These are phyloP conservation scores for Thozetella sp. DNA, from an alignment of 495 filamentous ascomycete species.

Conservation along the genomic window DNA sequence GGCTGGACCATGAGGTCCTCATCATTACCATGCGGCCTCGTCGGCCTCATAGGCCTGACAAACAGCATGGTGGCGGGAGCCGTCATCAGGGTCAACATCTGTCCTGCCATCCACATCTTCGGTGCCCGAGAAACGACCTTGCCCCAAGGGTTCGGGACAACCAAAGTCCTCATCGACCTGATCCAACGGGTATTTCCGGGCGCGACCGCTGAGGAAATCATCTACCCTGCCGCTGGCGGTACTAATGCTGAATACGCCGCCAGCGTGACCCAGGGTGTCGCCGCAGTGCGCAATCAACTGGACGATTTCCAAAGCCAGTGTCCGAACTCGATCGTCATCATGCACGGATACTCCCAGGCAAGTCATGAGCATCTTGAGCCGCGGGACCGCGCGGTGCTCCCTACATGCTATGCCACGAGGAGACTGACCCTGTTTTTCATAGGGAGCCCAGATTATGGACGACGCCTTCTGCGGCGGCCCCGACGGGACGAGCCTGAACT, in stretches of 20 bases:
- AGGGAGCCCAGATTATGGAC: constrained; percentile 64
- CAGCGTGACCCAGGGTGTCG: constrained; percentile 48
- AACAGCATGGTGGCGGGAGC: background rate
- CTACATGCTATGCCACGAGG: no score
- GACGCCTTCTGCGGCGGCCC: constrained; percentile 62
- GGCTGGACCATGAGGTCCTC: background rate
- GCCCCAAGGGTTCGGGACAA: constrained; percentile 53
- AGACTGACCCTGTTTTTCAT: no score
- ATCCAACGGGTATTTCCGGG: constrained; percentile 47
- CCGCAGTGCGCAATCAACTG: constrained; percentile 53
- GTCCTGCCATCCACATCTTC: constrained; percentile 56
- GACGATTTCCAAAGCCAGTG: constrained; percentile 49
- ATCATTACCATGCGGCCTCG: background rate
- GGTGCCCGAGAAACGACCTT: constrained; percentile 64
- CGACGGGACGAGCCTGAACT: constrained; percentile 49
- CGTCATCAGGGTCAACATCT: constrained; percentile 14
- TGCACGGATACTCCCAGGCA: constrained; percentile 63
- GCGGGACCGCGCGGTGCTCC: no score
- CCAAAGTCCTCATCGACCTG: constrained; percentile 50
- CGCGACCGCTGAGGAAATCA: constrained; percentile 56
- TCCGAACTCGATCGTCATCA: constrained; percentile 51
- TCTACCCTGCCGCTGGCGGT: constrained; percentile 60
- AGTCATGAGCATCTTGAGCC: constrained; percentile 6
- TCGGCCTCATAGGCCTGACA: background rate
- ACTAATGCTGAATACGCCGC: constrained; percentile 49